Conservation (phyloP, 768 basidiomycete species). For the Suillus luteus region DNA sequence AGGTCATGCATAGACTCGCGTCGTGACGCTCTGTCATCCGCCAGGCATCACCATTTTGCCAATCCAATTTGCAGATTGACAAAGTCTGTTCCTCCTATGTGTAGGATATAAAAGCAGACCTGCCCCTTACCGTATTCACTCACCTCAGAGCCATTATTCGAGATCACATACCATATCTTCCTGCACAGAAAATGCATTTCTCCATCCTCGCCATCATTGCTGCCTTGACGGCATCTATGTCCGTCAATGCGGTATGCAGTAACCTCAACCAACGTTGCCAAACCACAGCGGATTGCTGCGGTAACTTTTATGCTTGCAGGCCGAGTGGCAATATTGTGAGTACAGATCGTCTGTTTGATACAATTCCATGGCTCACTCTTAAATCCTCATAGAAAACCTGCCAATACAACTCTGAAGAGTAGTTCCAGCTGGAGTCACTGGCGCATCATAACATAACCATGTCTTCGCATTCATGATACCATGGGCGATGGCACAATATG, state of each 20-base stretch:
- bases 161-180: not conserved
- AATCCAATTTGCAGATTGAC: not conserved
- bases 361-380: not conserved
- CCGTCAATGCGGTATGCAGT: not conserved
- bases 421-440: not conserved
- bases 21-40: not conserved
- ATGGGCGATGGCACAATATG: not conserved
- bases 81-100: not conserved
- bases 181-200: not conserved
- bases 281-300: not conserved
- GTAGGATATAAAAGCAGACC: not conserved
- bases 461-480: not conserved
- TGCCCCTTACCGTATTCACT: not conserved
- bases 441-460: not conserved
- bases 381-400: not conserved
- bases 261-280: accelerated
- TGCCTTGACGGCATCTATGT: not conserved
- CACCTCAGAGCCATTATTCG: not conserved
- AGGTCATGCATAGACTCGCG: not conserved
- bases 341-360: not conserved
- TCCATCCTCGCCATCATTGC: not conserved
- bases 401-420: not conserved
- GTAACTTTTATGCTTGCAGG: not conserved
- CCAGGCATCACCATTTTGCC: not conserved
- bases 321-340: not conserved